phyloP scores from a whole-genome alignment of 2,329 filamentous ascomycete species.

The Triangularia setosa region DNA sequence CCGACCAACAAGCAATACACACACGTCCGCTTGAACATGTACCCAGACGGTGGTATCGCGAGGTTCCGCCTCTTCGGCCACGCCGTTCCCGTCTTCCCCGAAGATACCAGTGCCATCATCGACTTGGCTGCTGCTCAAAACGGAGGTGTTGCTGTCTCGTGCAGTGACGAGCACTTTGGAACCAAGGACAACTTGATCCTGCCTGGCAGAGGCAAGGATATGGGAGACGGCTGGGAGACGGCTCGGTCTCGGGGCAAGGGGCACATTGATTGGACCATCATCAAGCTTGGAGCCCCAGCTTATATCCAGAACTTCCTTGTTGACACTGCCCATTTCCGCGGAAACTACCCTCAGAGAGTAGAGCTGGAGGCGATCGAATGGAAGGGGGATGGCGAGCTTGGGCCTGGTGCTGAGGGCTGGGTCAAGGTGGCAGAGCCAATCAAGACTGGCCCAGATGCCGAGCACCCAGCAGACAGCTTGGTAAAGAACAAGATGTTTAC shows the following conservation, averaged over 20 bases:
- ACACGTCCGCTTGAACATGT: constrained; percentile 79
- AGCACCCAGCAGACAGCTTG: constrained; percentile 61
- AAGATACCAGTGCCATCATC: constrained; percentile 60
- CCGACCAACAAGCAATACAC: constrained; percentile 67
- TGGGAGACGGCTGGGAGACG: constrained; percentile 88
- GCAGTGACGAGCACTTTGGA: constrained; percentile 82
- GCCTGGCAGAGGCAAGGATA: constrained; percentile 74
- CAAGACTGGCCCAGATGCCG: constrained; percentile 68
- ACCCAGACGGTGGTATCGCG: constrained; percentile 79
- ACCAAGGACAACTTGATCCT: constrained; percentile 77
- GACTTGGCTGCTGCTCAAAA: constrained; percentile 77
- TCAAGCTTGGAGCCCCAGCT: constrained; percentile 65
- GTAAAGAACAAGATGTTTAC: constrained; percentile 61
- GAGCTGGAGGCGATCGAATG: constrained; percentile 61
- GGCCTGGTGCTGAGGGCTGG: constrained; percentile 58
- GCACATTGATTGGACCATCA: constrained; percentile 78
- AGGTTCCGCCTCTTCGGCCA: constrained; percentile 74
- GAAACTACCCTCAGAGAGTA: constrained; percentile 77
- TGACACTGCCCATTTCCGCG: constrained; percentile 79
- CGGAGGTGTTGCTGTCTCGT: constrained; percentile 69
- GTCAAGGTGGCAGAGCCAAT: constrained; percentile 60
- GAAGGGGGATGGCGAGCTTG: constrained; percentile 49
- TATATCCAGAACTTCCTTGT: constrained; percentile 64
- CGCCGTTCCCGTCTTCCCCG: constrained; percentile 71
- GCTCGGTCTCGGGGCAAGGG: constrained; percentile 66